Evolutionary conservation across 2,329 filamentous ascomycete genomes (phyloP), one percentile per base, ranked within the genome.

Genomic region (Trichoderma afroharzianum): DNA sequence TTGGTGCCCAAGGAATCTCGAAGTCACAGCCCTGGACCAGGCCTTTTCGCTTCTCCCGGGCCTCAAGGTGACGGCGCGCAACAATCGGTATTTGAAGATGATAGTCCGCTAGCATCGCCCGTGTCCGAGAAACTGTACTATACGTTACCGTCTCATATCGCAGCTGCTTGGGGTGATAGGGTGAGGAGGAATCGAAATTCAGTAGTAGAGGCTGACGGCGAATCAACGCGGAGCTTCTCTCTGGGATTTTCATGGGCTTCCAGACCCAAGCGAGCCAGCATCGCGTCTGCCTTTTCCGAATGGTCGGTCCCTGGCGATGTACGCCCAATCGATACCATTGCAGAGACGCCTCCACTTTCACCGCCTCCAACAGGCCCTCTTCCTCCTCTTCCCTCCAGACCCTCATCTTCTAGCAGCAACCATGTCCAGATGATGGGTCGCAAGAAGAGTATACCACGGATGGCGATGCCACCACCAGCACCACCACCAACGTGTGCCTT

Each of bases 401-500:
- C 75, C n/a, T 76, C 75, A 24, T 67, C 63, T 28, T 67, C 63
- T 43, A 43, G 24, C 26, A 67, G 63, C 53, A 67, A 67, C 11
- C 67, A 76, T 73, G 32, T 74, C 74, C 39, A 53, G 18, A 73
- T 73, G 6, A 63, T 80, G 26, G 47, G 78, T 30, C 82, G 81
- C 67, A 81, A 85, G 30, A 82, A 83, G 70, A 88, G 86, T 78
- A 83, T 88, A 83, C 83, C 86, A 6, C 85, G 87, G 30, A 79
- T 88, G 57, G 80, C 79, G 47, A 79, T 79, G 39, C 50, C 70
- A 1, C 86, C 86, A 33, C 87, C 87, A 18, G 85, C 82, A 15
- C 87, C 87, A 7, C 87, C 87, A 6, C 87, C 87, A 28, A 88
- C 81, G 12, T 84, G 84, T 74, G 86, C 87, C 15, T 81, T 89